These are phyloP conservation scores for Saxophila tyrrhenica DNA, from an alignment of 495 filamentous ascomycete species.

Conservation along the genomic window DNA sequence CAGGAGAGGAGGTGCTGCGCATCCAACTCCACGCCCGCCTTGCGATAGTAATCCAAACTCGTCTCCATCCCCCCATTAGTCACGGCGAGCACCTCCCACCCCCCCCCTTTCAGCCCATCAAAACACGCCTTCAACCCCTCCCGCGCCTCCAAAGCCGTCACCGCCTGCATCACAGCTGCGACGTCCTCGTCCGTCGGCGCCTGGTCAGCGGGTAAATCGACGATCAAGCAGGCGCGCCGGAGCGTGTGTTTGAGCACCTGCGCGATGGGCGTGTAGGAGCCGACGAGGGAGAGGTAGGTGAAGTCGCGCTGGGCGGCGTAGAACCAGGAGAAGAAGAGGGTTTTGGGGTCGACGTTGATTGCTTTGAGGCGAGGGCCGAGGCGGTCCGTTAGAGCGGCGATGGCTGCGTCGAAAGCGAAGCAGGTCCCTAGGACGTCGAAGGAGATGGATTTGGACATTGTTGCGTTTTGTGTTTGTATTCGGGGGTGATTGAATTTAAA, in stretches of 20 bases:
- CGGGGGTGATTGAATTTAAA: no score
- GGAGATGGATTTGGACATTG: constrained; percentile 11
- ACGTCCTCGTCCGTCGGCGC: constrained; percentile 13
- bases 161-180: constrained; percentile 7
- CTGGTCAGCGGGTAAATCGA: constrained; percentile 12
- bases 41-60: constrained; percentile 17
- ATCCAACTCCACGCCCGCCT: constrained; percentile 14
- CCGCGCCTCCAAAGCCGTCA: constrained; percentile 8
- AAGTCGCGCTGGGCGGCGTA: constrained; percentile 18
- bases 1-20: constrained; percentile 12
- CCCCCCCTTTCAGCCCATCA: constrained; percentile 9
- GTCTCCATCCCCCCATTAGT: constrained; percentile 17
- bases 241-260: constrained; percentile 10
- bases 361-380: constrained; percentile 9
- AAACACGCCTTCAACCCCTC: constrained; percentile 15
- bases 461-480: neutral
- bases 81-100: constrained; percentile 17
- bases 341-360: constrained; percentile 13
- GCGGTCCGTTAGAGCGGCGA: constrained; percentile 8
- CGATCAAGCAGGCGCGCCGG: constrained; percentile 10
- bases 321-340: constrained; percentile 19
- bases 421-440: constrained; percentile 19
- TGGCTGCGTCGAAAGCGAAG: constrained; percentile 14
- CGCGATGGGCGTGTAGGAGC: constrained; percentile 15
- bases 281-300: constrained; percentile 11